phyloP scores from a whole-genome alignment of 2,329 filamentous ascomycete genomes.

The Thielaviopsis ethacetica region DNA sequence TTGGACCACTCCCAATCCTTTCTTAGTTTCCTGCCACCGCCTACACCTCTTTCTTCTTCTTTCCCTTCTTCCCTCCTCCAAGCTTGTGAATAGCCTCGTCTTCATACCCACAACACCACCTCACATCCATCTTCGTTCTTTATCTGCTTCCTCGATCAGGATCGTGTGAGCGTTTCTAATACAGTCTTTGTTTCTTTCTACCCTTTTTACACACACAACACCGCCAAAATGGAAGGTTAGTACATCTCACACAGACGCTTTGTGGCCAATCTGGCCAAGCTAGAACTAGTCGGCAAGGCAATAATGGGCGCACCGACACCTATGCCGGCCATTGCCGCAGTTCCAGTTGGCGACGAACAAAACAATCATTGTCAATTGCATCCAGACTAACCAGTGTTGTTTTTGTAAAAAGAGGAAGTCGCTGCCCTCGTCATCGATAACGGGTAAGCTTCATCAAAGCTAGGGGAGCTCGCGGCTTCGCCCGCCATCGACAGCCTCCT shows the following conservation, averaged over 20 bases:
- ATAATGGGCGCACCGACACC: not conserved
- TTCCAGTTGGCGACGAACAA: not conserved
- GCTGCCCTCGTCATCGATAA: slow-evolving; percentile 99
- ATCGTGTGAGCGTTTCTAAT: slow-evolving; percentile 14
- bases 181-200: slow-evolving; percentile 12
- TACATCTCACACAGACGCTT: slow-evolving; percentile 12
- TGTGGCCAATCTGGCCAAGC: slow-evolving; percentile 3
- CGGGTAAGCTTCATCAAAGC: slow-evolving; percentile 63
- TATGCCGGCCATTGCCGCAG: not conserved
- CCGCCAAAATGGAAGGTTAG: slow-evolving; percentile 51
- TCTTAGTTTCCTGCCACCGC: slow-evolving; percentile 11
- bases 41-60: slow-evolving; percentile 11
- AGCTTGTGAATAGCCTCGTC: slow-evolving; percentile 13
- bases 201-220: slow-evolving; percentile 13
- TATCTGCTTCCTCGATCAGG: slow-evolving; percentile 14
- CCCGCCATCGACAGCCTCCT: not conserved
- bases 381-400: not conserved
- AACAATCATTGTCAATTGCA: not conserved
- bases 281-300: not conserved
- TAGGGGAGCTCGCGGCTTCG: slow-evolving; percentile 16
- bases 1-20: slow-evolving; percentile 13
- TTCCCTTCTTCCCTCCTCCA: slow-evolving; percentile 9
- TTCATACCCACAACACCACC: slow-evolving; percentile 9
- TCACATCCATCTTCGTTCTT: slow-evolving; percentile 11
- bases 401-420: slow-evolving; percentile 70